phyloP scores from a whole-genome alignment of 495 filamentous ascomycete species.

The Sphaerosporella brunnea region DNA sequence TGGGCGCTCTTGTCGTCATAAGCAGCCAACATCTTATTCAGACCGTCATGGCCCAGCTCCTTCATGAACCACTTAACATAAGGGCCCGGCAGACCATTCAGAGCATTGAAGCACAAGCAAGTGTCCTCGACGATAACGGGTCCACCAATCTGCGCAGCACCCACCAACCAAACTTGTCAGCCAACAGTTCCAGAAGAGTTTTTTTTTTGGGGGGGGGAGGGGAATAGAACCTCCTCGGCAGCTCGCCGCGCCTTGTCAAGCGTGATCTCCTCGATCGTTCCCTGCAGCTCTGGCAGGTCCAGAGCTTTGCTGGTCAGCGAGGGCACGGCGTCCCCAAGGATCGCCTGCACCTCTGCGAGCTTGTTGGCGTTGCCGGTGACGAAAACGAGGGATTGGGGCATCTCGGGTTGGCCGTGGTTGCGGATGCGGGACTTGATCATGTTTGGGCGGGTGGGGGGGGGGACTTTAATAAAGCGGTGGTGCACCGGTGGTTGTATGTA shows the following conservation, averaged over 20 bases:
- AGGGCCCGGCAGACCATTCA: constrained; percentile 80
- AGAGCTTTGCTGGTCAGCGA: constrained; percentile 49
- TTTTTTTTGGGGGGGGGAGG: background rate
- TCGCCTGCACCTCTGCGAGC: constrained; percentile 67
- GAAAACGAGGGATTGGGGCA: constrained; percentile 47
- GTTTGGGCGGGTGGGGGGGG: background rate
- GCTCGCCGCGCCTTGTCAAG: constrained; percentile 71
- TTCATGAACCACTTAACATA: constrained; percentile 96
- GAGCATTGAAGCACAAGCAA: constrained; percentile 74
- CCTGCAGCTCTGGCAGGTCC: constrained; percentile 80
- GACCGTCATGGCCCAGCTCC: constrained; percentile 56
- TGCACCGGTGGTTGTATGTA: background rate
- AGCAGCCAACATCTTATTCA: constrained; percentile 80
- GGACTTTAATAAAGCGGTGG: too few species aligned
- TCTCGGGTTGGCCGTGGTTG: background rate
- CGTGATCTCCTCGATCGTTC: constrained; percentile 78
- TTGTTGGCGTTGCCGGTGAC: constrained; percentile 95
- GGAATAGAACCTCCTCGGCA: constrained; percentile 32
- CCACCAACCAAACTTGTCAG: background rate
- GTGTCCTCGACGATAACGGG: constrained; percentile 95
- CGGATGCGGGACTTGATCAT: background rate
- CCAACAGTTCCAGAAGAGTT: background rate
- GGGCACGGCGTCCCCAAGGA: constrained; percentile 55
- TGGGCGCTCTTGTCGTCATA: constrained; percentile 80
- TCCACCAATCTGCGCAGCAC: constrained; percentile 43